Evolutionary conservation across 345 rosid species (phyloP), one percentile per base, ranked within the genome.

Genomic region (Clausena lansium): DNA sequence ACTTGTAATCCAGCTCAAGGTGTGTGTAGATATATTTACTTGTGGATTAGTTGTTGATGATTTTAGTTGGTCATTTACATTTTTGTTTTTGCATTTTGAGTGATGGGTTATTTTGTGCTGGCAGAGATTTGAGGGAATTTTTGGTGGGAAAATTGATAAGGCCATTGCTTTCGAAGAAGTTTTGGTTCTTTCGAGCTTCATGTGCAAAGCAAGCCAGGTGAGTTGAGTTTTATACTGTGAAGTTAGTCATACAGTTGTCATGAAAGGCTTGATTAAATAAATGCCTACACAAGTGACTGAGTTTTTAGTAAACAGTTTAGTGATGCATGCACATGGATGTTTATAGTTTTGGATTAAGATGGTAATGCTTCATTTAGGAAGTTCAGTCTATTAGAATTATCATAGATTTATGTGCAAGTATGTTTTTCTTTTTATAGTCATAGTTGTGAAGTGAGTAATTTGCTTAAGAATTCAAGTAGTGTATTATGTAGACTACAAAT

Each of bases 1-100:
- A 74, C 92, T 94, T 85, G 98, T 94, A 38, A 89, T 97, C 81
- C 97, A 97, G 78, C 91, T 97, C 33, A 97, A 97, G 94, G 99
- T 94, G 47, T 58, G 67, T 77, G 61, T 63, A 3, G 5, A 38
- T 60, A 73, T 35, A 45, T 27, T 70, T 67, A 52, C 7, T 25
- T 55, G 57, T 0, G 22, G 54, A 73, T 50, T 64, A 70, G 36
- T 76, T 54, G 24, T 73, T 25, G 11, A 36, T 65, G 1, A 67
- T 70, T 45, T 15, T 82, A 22, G 41, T 69, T 81, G 63, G 45
- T 78, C 47, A 30, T 38, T 24, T 60, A 38, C 15, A 27, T 13
- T 39, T 2, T 6, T 65, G 59, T 33, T 41, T 52, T 70, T 81
- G 52, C 36, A 20, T 74, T 52, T 75, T 76, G 15, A 71, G 30